phyloP scores from a whole-genome alignment of 495 filamentous ascomycete genomes.

The Xylaria grammica region DNA sequence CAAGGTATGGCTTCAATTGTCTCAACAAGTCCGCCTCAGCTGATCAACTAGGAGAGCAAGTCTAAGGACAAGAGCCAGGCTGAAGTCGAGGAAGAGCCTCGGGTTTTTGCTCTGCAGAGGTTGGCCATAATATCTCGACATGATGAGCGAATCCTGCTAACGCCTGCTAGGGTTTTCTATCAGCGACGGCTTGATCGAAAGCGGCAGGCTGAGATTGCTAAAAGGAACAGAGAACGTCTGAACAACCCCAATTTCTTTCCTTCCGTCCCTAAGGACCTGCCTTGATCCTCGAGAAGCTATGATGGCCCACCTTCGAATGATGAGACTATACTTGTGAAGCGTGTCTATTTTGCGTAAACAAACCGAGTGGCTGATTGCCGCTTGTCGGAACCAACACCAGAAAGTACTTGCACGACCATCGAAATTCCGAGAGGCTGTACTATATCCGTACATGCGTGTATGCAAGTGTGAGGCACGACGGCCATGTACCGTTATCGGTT shows the following conservation, averaged over 20 bases:
- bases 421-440: neutral
- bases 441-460: neutral
- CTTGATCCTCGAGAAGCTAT: constrained; percentile 41
- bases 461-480: neutral
- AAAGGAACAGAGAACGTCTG: constrained; percentile 79
- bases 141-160: constrained; percentile 25
- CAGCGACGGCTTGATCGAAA: constrained; percentile 81
- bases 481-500: neutral
- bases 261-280: constrained; percentile 74
- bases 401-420: neutral
- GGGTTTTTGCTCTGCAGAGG: constrained; percentile 88
- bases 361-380: neutral
- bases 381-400: neutral
- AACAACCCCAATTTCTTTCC: constrained; percentile 81
- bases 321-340: neutral
- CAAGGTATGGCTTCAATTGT: constrained; percentile 31
- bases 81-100: constrained; percentile 63
- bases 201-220: constrained; percentile 78
- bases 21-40: constrained; percentile 27
- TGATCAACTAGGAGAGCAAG: constrained; percentile 61
- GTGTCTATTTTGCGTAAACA: neutral
- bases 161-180: constrained; percentile 73
- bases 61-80: constrained; percentile 54
- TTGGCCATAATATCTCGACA: constrained; percentile 45
- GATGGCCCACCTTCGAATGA: neutral